A percentile compares a stretch with the other conserved stretches of the same genome.
Conservation (phyloP, 441 rosid genomes). For the Pelargonium australe region DNA sequence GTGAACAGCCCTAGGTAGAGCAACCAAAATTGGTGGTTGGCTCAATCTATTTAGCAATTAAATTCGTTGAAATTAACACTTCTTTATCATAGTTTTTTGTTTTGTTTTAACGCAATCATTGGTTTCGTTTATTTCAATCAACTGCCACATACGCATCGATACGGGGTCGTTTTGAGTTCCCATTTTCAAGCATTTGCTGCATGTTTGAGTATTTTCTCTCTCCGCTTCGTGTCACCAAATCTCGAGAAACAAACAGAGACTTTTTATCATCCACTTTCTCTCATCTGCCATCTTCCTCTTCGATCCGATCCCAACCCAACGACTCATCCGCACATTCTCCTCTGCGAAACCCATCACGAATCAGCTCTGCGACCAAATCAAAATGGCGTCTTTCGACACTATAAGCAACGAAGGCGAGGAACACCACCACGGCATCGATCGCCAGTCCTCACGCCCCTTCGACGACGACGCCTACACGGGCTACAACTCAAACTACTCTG, state of each 20-base stretch:
- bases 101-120: too few species aligned
- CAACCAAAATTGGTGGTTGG: too few species aligned
- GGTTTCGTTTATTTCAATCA: neutral
- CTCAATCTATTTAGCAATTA: too few species aligned
- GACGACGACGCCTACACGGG: slow-evolving; percentile 3
- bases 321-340: neutral
- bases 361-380: neutral
- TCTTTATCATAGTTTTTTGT: too few species aligned
- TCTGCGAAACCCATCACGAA: neutral
- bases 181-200: neutral
- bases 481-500: neutral
- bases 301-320: neutral
- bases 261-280: neutral
- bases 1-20: too few species aligned
- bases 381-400: neutral
- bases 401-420: too few species aligned
- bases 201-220: neutral
- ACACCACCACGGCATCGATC: neutral
- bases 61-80: too few species aligned
- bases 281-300: neutral
- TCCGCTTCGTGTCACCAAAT: neutral
- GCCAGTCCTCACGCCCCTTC: neutral
- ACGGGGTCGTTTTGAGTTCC: neutral
- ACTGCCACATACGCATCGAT: neutral
- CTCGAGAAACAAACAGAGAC: neutral